Evolutionary conservation across 148 eudicot genomes (phyloP).

Genomic region (Hydrangea macrophylla): DNA sequence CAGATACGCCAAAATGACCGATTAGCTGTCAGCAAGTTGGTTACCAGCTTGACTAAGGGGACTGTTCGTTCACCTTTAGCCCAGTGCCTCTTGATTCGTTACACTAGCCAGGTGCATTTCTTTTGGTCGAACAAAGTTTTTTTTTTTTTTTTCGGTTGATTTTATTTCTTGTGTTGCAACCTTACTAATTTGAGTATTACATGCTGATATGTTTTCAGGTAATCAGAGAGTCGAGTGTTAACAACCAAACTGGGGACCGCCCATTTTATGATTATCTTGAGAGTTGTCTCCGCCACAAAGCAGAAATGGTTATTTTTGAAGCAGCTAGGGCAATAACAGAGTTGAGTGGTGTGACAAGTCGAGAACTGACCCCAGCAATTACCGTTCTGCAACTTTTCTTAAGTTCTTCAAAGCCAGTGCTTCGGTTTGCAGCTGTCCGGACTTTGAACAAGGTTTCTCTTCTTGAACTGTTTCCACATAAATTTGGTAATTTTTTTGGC

Average conservation of each 20-base stretch:
- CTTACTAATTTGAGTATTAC: background rate
- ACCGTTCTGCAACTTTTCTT: conserved; percentile 79
- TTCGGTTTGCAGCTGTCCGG: conserved; percentile 84
- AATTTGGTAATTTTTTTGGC: background rate
- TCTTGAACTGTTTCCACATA: background rate
- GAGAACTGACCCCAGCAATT: conserved; percentile 92
- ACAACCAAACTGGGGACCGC: conserved; percentile 79
- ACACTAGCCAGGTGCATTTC: conserved; percentile 76
- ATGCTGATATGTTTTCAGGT: conserved; percentile 43
- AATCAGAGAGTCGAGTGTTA: conserved; percentile 72
- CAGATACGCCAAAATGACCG: conserved; percentile 98
- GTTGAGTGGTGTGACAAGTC: conserved; percentile 76
- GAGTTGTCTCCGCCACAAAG: conserved; percentile 94
- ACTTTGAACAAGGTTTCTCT: conserved; percentile 69
- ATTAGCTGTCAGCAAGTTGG: conserved; percentile 93
- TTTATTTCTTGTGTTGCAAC: conserved; percentile 7
- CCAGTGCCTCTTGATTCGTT: conserved; percentile 93
- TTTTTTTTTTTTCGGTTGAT: background rate
- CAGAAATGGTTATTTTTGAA: conserved; percentile 98
- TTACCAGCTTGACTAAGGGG: conserved; percentile 86
- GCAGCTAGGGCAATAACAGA: conserved; percentile 98
- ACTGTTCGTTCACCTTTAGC: conserved; percentile 95
- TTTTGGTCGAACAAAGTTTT: background rate
- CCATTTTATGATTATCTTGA: conserved; percentile 96
- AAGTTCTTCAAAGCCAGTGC: conserved; percentile 81